Conservation (phyloP, 2,329 filamentous ascomycete species). For the Claviceps pusilla region DNA sequence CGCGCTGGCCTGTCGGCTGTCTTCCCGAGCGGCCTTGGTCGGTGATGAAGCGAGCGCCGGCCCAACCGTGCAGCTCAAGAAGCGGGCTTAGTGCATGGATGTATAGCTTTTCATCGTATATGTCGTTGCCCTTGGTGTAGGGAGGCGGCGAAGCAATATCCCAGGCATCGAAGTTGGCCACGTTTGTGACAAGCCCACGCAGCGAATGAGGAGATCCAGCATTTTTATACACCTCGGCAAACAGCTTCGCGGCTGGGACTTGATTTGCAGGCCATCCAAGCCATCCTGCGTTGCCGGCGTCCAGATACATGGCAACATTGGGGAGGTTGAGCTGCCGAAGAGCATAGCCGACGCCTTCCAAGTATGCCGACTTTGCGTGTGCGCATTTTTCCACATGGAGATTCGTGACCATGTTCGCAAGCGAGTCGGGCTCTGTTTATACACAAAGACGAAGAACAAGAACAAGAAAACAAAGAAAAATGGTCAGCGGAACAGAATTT, state of each 20-base stretch:
- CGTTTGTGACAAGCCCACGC: slow-evolving; percentile 41
- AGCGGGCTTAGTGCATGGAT: slow-evolving; percentile 48
- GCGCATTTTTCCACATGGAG: slow-evolving; percentile 33
- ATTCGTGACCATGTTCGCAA: slow-evolving; percentile 46
- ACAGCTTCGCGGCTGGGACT: slow-evolving; percentile 30
- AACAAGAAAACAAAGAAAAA: neutral
- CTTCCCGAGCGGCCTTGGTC: slow-evolving; percentile 38
- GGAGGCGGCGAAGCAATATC: slow-evolving; percentile 24
- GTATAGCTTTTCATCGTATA: slow-evolving; percentile 43
- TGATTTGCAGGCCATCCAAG: slow-evolving; percentile 43
- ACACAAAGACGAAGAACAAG: too few species aligned
- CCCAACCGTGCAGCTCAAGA: slow-evolving; percentile 32
- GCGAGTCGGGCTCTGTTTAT: slow-evolving; percentile 36
- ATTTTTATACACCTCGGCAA: slow-evolving; percentile 32
- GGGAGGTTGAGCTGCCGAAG: slow-evolving; percentile 36
- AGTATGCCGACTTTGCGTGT: slow-evolving; percentile 31
- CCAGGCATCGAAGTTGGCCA: slow-evolving; percentile 43
- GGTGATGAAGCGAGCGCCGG: slow-evolving; percentile 30
- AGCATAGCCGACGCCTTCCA: slow-evolving; percentile 35
- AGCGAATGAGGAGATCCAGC: slow-evolving; percentile 34
- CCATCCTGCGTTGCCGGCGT: slow-evolving; percentile 44
- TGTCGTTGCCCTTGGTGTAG: slow-evolving; percentile 31
- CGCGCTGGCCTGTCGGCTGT: slow-evolving; percentile 45
- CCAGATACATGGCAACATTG: slow-evolving; percentile 43
- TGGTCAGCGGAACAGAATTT: neutral